phyloP scores from a whole-genome alignment of 805 yeast genomes.

The Metschnikowia shivogae region DNA sequence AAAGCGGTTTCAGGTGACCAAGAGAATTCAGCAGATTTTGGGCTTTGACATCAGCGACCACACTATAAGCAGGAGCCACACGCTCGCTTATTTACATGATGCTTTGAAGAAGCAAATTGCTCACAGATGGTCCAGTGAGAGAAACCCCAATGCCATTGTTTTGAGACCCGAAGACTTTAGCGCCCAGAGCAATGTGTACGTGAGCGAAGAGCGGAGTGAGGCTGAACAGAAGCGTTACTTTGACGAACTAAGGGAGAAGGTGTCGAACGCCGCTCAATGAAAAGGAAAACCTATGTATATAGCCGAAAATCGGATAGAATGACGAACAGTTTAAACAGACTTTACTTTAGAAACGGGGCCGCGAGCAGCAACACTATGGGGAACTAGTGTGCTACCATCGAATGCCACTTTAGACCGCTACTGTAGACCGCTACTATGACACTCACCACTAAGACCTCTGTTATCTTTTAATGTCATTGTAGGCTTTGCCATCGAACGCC shows the following conservation, averaged over 20 bases:
- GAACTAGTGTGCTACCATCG: no score
- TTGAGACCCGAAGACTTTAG: constrained; percentile 51
- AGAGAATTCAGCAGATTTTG: constrained; percentile 44
- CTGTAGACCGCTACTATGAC: no score
- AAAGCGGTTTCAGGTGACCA: constrained; percentile 47
- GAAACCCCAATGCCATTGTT: constrained; percentile 72
- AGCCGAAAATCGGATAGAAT: background rate
- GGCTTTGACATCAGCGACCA: constrained; percentile 54
- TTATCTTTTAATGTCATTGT: no score
- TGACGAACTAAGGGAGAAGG: constrained; percentile 45
- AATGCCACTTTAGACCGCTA: no score
- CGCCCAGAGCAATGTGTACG: constrained; percentile 50
- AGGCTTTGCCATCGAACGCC: no score
- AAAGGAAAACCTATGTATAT: constrained; percentile 4
- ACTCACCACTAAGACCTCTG: no score
- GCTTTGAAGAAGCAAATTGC: constrained; percentile 40
- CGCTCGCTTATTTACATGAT: constrained; percentile 34
- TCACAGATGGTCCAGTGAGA: constrained; percentile 48
- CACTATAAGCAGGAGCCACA: constrained; percentile 39
- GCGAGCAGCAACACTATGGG: no score
- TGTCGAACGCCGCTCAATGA: constrained; percentile 29
- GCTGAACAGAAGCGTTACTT: constrained; percentile 43
- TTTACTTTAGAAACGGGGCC: background rate
- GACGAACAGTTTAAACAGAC: background rate
- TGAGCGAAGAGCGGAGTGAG: constrained; percentile 48